A percentile compares a stretch with the other conserved stretches of the same genome.
These are phyloP conservation scores for Trichoderma erinaceum DNA, from an alignment of 495 filamentous ascomycete genomes.

Conservation along the genomic window DNA sequence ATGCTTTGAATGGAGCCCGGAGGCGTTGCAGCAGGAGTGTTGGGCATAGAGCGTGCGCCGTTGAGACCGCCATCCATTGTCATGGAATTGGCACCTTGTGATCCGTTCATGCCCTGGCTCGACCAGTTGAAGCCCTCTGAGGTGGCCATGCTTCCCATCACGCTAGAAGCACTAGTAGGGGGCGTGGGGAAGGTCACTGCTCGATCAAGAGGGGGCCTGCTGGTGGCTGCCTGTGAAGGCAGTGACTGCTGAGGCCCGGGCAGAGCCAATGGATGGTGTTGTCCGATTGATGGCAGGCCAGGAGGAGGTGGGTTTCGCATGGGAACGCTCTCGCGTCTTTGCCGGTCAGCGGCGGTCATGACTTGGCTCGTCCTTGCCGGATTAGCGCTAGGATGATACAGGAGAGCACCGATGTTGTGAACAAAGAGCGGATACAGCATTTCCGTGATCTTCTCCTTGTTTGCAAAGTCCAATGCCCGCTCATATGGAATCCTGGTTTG, in stretches of 20 bases:
- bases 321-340: constrained; percentile 55
- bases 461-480: constrained; percentile 91
- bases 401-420: constrained; percentile 88
- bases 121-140: constrained; percentile 72
- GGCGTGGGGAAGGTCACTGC: constrained; percentile 91
- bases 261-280: constrained; percentile 67
- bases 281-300: constrained; percentile 61
- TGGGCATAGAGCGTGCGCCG: constrained; percentile 83
- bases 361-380: constrained; percentile 73
- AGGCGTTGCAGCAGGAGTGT: constrained; percentile 86
- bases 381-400: constrained; percentile 85
- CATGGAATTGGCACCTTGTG: constrained; percentile 64
- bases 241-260: constrained; percentile 63
- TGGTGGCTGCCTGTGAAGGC: constrained; percentile 58
- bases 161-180: constrained; percentile 83
- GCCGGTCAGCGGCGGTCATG: constrained; percentile 77
- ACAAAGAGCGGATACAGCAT: constrained; percentile 92
- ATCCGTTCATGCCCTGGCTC: constrained; percentile 57
- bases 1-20: constrained; percentile 73
- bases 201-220: constrained; percentile 69
- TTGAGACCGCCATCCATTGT: constrained; percentile 79
- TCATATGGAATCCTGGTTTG: constrained; percentile 87
- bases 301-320: constrained; percentile 38
- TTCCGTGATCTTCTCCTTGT: constrained; percentile 99
- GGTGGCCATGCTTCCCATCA: constrained; percentile 69